Evolutionary conservation across 306 rosid species (phyloP).

Genomic region (Corylus avellana): DNA sequence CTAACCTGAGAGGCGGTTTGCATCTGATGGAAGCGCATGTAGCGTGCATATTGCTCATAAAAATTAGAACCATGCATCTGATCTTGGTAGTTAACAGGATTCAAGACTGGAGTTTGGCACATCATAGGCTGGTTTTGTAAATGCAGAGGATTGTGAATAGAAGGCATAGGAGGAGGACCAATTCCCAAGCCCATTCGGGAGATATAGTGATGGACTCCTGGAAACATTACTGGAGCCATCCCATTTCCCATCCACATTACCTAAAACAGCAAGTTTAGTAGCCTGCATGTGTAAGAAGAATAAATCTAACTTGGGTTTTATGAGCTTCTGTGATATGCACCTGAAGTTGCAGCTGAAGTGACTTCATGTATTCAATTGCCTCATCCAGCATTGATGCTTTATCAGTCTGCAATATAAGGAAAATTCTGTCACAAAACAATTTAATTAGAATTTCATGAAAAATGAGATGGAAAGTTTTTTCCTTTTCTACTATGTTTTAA

Average conservation of each 20-base stretch:
- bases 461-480: neutral
- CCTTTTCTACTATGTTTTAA: neutral
- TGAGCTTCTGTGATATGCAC: constrained; percentile 34
- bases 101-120: constrained; percentile 57
- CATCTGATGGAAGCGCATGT: constrained; percentile 70
- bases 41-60: constrained; percentile 65
- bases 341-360: constrained; percentile 91
- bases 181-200: constrained; percentile 64
- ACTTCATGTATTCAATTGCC: constrained; percentile 84
- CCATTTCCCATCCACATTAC: constrained; percentile 92
- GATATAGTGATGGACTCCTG: constrained; percentile 66
- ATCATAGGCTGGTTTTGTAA: constrained; percentile 50
- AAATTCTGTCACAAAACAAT: constrained; percentile 11
- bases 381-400: constrained; percentile 91
- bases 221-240: constrained; percentile 79
- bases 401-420: constrained; percentile 63
- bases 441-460: constrained; percentile 14
- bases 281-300: constrained; percentile 10
- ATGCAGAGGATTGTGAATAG: constrained; percentile 53
- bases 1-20: constrained; percentile 70
- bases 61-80: constrained; percentile 63
- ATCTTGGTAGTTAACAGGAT: constrained; percentile 57
- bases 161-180: constrained; percentile 57
- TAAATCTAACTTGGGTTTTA: constrained; percentile 14
- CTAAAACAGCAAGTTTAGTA: constrained; percentile 36